These are phyloP conservation scores for Blastosporella zonata DNA, from an alignment of 1,284 basidiomycete species.

Conservation along the genomic window DNA sequence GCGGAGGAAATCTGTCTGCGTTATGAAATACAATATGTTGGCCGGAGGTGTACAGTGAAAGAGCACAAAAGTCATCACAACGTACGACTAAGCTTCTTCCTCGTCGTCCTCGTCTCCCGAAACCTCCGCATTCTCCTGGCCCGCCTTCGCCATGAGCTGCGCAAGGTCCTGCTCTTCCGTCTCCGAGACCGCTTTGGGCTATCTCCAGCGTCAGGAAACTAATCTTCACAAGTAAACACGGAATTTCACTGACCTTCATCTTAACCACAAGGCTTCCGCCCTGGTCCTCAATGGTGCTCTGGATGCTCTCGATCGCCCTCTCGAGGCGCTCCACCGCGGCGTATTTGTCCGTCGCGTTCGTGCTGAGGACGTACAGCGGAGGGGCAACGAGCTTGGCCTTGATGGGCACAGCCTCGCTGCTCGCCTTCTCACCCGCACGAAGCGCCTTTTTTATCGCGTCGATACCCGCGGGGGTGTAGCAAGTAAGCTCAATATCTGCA, in stretches of 20 bases:
- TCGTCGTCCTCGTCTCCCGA: constrained; percentile 92
- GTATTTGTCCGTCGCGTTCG: constrained; percentile 96
- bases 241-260: constrained; percentile 76
- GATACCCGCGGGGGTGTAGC: constrained; percentile 96
- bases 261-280: constrained; percentile 90
- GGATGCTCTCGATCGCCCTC: constrained; percentile 90
- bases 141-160: constrained; percentile 90
- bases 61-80: background rate
- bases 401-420: constrained; percentile 91
- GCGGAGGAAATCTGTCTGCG: background rate
- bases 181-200: constrained; percentile 97
- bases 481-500: constrained; percentile 96
- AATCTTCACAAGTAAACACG: background rate
- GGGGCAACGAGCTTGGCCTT: constrained; percentile 97
- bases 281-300: constrained; percentile 77
- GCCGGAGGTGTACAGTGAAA: background rate
- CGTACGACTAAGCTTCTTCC: constrained; percentile 29
- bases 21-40: background rate
- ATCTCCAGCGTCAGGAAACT: constrained; percentile 1
- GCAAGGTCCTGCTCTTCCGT: constrained; percentile 95
- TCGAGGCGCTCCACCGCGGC: constrained; percentile 93
- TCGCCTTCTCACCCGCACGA: constrained; percentile 83
- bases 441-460: constrained; percentile 96
- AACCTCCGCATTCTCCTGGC: constrained; percentile 90
- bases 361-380: constrained; percentile 93